These are phyloP conservation scores for Schizothecium vesticola DNA, from an alignment of 495 filamentous ascomycete genomes.

Conservation along the genomic window DNA sequence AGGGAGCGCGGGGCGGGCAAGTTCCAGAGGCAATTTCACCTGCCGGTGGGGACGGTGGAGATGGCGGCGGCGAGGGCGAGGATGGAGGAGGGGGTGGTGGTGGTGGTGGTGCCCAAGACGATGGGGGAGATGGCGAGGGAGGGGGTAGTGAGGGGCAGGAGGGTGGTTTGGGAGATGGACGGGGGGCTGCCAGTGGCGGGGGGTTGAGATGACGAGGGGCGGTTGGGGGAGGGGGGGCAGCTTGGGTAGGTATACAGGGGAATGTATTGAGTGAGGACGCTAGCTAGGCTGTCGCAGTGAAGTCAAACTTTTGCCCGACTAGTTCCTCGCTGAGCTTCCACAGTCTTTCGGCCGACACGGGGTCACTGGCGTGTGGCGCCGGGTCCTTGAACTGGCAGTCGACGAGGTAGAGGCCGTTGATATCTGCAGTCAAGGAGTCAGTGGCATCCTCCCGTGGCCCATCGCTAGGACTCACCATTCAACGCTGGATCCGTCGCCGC, in stretches of 20 bases:
- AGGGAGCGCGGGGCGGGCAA: slow-evolving; percentile 5
- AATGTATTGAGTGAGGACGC: background rate
- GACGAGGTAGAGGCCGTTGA: slow-evolving; percentile 33
- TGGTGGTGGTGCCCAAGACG: slow-evolving; percentile 10
- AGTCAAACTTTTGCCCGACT: slow-evolving; percentile 38
- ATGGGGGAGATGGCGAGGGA: background rate
- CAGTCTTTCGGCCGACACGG: slow-evolving; percentile 42
- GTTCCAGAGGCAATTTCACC: slow-evolving; percentile 7
- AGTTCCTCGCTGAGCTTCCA: slow-evolving; percentile 49
- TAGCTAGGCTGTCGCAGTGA: slow-evolving; percentile 2
- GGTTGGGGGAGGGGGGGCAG: background rate
- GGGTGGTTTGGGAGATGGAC: background rate
- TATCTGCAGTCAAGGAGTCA: slow-evolving; percentile 24
- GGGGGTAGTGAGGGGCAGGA: slow-evolving; percentile 2
- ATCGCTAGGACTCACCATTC: slow-evolving; percentile 26
- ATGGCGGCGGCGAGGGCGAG: slow-evolving; percentile 5
- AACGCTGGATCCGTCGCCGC: slow-evolving; percentile 53
- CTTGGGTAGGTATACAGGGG: background rate
- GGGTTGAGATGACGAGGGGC: background rate
- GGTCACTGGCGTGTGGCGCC: slow-evolving; percentile 20
- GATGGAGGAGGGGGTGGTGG: slow-evolving; percentile 12
- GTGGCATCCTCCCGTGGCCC: background rate
- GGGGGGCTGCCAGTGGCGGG: background rate
- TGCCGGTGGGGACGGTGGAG: slow-evolving; percentile 9
- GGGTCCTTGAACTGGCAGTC: slow-evolving; percentile 36